Conservation (phyloP, 768 basidiomycete species). For the Suillus clintonianus region DNA sequence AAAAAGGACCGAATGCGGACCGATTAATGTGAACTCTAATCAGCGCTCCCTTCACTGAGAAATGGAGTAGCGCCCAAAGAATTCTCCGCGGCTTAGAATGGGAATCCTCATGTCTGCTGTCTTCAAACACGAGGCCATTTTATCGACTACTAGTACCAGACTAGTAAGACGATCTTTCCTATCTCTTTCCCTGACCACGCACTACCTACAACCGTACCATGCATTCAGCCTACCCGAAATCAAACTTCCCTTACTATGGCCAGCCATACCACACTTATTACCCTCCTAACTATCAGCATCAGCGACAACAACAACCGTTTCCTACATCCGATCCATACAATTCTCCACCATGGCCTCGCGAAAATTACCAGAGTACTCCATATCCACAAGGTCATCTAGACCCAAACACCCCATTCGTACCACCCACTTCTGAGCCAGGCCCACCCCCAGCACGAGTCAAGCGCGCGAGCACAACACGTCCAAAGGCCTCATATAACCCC, state of each 20-base stretch:
- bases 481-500: constrained; percentile 15
- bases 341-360: constrained; percentile 38
- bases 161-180: not conserved
- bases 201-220: constrained; percentile 14
- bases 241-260: constrained; percentile 46
- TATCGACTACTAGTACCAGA: not conserved
- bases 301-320: constrained; percentile 7
- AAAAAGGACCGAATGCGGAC: not conserved
- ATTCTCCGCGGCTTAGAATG: constrained; percentile 35
- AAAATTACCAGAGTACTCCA: constrained; percentile 33
- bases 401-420: constrained; percentile 23
- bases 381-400: constrained; percentile 27
- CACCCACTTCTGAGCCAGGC: constrained; percentile 22
- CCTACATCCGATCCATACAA: constrained; percentile 25
- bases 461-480: constrained; percentile 34
- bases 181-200: constrained; percentile 1
- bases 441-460: constrained; percentile 29
- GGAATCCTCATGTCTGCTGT: constrained; percentile 12
- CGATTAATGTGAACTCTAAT: not conserved
- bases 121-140: constrained; percentile 1
- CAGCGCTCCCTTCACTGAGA: not conserved
- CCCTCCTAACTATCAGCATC: constrained; percentile 30
- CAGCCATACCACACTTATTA: constrained; percentile 43
- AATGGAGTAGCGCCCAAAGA: not conserved
- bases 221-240: constrained; percentile 36